These are phyloP conservation scores for Oryza australiensis DNA, from an alignment of 176 grass and related monocot species.

Conservation along the genomic window DNA sequence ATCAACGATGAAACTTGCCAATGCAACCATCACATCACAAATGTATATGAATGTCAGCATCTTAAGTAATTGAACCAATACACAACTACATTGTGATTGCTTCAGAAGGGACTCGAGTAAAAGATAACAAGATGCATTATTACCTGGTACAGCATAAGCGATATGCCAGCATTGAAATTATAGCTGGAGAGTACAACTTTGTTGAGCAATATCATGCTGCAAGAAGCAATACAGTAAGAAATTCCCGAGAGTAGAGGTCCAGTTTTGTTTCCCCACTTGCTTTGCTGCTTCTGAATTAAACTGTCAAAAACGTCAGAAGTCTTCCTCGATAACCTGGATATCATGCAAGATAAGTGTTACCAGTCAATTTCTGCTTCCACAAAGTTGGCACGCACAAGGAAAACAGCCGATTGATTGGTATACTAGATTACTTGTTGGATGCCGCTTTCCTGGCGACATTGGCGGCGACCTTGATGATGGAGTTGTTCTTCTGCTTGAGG, in stretches of 20 bases:
- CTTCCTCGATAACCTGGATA: slow-evolving; percentile 58
- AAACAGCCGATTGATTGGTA: background rate
- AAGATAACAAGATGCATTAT: background rate
- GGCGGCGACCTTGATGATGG: slow-evolving; percentile 56
- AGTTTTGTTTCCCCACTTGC: slow-evolving; percentile 46
- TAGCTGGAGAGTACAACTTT: slow-evolving; percentile 84
- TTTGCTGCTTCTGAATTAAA: slow-evolving; percentile 60
- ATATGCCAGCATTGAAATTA: slow-evolving; percentile 71
- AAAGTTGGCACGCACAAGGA: background rate
- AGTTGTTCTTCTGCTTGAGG: slow-evolving; percentile 80
- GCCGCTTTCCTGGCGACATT: slow-evolving; percentile 60
- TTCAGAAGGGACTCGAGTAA: background rate
- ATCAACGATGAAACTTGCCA: background rate
- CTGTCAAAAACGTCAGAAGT: slow-evolving; percentile 56
- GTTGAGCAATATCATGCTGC: slow-evolving; percentile 96
- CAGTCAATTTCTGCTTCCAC: background rate
- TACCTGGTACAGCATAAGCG: slow-evolving; percentile 84
- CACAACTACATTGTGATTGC: background rate
- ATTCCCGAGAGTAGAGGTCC: slow-evolving; percentile 64
- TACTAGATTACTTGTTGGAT: slow-evolving; percentile 46
- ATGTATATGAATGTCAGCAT: background rate
- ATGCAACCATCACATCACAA: background rate
- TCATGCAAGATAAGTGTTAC: background rate
- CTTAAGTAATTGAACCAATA: background rate
- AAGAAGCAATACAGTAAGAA: slow-evolving; percentile 76